Evolutionary conservation across 192 early-diverging fungal genomes (phyloP).

Genomic region (Chytriomyces sp.): DNA sequence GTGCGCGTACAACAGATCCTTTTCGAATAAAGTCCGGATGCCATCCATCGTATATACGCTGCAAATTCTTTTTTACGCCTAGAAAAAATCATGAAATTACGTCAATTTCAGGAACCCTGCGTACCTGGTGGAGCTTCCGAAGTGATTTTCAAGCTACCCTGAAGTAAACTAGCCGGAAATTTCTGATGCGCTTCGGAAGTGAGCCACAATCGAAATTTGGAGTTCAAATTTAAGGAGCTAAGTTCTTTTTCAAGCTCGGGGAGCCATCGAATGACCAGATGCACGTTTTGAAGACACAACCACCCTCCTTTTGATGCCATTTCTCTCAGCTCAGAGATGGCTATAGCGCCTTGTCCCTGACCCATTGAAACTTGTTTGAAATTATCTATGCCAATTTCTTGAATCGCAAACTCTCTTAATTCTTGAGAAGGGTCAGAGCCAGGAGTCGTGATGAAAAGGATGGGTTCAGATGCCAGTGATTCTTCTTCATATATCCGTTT

Average conservation of each 20-base stretch:
- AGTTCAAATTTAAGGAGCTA: constrained; percentile 29
- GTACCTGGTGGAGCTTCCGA: constrained; percentile 60
- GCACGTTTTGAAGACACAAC: constrained; percentile 62
- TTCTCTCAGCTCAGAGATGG: constrained; percentile 42
- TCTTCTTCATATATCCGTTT: constrained; percentile 41
- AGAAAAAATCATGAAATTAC: constrained; percentile 1
- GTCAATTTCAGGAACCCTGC: background rate
- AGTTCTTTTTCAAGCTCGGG: constrained; percentile 56
- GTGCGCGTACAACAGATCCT: constrained; percentile 50
- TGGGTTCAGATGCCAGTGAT: constrained; percentile 48
- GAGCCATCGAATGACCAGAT: constrained; percentile 60
- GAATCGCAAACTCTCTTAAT: constrained; percentile 47
- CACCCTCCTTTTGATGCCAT: constrained; percentile 45
- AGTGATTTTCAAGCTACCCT: constrained; percentile 58
- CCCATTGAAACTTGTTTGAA: constrained; percentile 60
- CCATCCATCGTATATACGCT: constrained; percentile 55
- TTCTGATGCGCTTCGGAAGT: constrained; percentile 58
- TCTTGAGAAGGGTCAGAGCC: constrained; percentile 62
- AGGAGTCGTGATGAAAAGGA: constrained; percentile 64
- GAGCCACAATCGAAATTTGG: constrained; percentile 58
- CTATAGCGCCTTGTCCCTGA: constrained; percentile 60
- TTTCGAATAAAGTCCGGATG: constrained; percentile 45
- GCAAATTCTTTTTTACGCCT: constrained; percentile 63
- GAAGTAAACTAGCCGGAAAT: constrained; percentile 52
- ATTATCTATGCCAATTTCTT: constrained; percentile 49